A percentile compares a stretch with the other conserved stretches of the same genome.
These are phyloP conservation scores for Chimonanthus salicifolius DNA, from an alignment of 164 flowering plant species.

Conservation along the genomic window DNA sequence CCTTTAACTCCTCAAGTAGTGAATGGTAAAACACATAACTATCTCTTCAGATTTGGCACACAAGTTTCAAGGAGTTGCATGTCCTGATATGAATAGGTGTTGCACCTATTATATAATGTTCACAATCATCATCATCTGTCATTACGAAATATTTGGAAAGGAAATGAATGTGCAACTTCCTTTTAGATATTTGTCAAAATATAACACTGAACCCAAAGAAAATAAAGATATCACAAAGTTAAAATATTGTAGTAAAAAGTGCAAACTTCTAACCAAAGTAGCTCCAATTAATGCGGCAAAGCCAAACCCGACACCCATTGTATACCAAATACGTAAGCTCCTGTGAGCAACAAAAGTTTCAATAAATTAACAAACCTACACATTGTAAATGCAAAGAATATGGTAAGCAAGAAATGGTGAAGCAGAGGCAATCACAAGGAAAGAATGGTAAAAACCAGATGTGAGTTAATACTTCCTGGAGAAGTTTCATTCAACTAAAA, in stretches of 20 bases:
- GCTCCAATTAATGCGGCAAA: conserved; percentile 7
- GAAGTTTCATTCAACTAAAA: not conserved
- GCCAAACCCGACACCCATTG: conserved; percentile 13
- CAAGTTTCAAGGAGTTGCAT: too few species aligned
- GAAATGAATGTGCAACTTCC: not conserved
- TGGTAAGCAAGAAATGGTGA: not conserved
- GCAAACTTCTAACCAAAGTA: conserved; percentile 4
- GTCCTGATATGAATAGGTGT: too few species aligned
- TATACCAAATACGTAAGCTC: conserved; percentile 12
- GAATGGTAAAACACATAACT: not conserved
- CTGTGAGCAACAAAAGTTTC: conserved; percentile 5
- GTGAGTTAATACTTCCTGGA: not conserved
- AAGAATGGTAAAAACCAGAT: not conserved
- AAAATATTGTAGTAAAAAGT: not conserved
- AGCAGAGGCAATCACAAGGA: not conserved
- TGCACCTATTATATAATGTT: too few species aligned
- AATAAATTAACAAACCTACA: not conserved
- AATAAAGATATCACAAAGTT: not conserved
- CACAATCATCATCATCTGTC: not conserved
- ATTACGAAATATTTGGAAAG: not conserved
- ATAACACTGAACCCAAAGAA: not conserved
- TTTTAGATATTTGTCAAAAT: too few species aligned
- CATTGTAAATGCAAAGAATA: not conserved
- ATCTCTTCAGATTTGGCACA: not conserved
- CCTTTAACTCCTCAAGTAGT: too few species aligned